Conservation (phyloP, 768 basidiomycete species). For the Rhodosporidiobolus odoratus region DNA sequence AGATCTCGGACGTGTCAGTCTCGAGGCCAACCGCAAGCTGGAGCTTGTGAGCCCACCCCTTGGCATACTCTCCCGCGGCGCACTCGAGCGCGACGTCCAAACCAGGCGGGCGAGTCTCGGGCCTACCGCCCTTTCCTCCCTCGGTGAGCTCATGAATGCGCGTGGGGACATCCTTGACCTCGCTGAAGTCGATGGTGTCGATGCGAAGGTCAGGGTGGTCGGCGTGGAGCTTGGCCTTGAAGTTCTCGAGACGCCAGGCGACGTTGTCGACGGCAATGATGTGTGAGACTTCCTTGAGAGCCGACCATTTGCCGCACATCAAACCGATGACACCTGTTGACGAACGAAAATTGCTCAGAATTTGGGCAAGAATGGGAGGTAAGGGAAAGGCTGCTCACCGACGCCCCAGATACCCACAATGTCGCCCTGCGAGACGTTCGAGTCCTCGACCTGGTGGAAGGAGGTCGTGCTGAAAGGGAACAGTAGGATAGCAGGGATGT, state of each 20-base stretch:
- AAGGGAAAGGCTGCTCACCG: not conserved
- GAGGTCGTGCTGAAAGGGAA: slow-evolving; percentile 54
- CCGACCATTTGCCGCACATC: slow-evolving; percentile 59
- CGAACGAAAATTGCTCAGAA: not conserved
- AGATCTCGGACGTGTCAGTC: slow-evolving; percentile 48
- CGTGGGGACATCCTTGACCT: slow-evolving; percentile 54
- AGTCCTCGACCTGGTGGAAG: slow-evolving; percentile 69
- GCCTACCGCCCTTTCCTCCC: not conserved
- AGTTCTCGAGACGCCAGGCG: slow-evolving; percentile 53
- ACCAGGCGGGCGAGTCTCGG: slow-evolving; percentile 54
- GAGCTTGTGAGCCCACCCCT: slow-evolving; percentile 46
- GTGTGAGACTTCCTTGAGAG: slow-evolving; percentile 59
- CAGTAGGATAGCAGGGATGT: too few relatives aligned
- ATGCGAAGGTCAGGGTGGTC: slow-evolving; percentile 48
- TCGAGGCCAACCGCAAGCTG: slow-evolving; percentile 49
- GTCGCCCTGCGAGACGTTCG: slow-evolving; percentile 66
- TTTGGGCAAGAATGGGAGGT: not conserved
- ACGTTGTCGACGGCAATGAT: slow-evolving; percentile 68
- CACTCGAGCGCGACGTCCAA: slow-evolving; percentile 62
- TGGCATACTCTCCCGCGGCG: slow-evolving; percentile 43
- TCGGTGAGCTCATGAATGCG: slow-evolving; percentile 55
- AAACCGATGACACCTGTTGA: slow-evolving; percentile 40
- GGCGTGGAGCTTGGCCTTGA: slow-evolving; percentile 48
- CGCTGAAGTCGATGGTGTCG: slow-evolving; percentile 59
- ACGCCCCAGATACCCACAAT: slow-evolving; percentile 44